Base-by-base conservation (phyloP, 2,329 filamentous ascomycete genomes). In the Alternaria gansuensis region DNA sequence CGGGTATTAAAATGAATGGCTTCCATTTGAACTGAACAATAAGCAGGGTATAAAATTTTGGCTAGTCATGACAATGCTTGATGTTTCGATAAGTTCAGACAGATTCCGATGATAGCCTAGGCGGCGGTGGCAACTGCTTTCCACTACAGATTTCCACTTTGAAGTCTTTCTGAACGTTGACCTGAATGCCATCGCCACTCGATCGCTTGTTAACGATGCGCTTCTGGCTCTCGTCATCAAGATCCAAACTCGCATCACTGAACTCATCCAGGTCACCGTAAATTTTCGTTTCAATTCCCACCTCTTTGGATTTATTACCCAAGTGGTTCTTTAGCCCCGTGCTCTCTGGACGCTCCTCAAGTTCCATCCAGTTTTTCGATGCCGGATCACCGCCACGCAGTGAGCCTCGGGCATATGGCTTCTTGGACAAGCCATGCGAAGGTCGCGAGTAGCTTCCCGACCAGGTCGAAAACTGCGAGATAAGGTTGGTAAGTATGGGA, bases 1-100 rank as follows among this genome's bases (percentile, higher is more conserved):
- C 64, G 75, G 75, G 28, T 75, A 71, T 63, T 75, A 51, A 33
- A 14, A 7, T 17, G 21, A 26, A 48, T 1, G 23, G 5, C 4
- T 48, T 48, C 17, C 37, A 24, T 10, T 5, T 40, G 11, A 40
- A 40, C 21, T 48, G 33, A 48, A 23, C n/a, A n/a, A 14, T 24
- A 2, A 11, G 21, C 9, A 40, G 21, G 37, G 9, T 34, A 36
- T 34, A 7, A 9, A 36, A 36, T 21, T 1, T 9, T 21, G 23
- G 21, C 44, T 48, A 23, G 3, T 36, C 36, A 31, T 17, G 44
- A 48, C 26, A 9, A 48, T 23, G 13, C 23, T 48, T 4, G 34
- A 48, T 31, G 8, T 17, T n/a, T 2, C 23, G 11, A 33, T 21
- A 7, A 7, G 3, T 14, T 48, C 31, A 36, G 33, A 36, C 44